A percentile compares a stretch with the other conserved stretches of the same genome.
These are phyloP conservation scores for Hirschioporus abietinus DNA, from an alignment of 768 basidiomycete genomes.

Conservation along the genomic window DNA sequence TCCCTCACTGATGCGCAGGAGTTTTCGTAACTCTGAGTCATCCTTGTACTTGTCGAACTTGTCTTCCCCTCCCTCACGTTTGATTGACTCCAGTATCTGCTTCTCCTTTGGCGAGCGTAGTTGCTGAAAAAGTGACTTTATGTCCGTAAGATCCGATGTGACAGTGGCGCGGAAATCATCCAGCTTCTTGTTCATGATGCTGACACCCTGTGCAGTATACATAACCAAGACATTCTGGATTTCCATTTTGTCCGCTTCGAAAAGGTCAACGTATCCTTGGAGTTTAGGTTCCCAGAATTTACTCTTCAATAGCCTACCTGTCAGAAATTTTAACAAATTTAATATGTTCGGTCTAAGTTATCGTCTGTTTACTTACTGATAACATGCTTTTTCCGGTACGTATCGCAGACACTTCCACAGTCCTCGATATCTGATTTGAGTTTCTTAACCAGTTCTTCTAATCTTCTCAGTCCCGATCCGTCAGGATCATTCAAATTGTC, in stretches of 20 bases:
- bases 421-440: slow-evolving; percentile 26
- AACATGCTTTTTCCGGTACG: slow-evolving; percentile 25
- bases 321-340: not conserved
- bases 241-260: slow-evolving; percentile 20
- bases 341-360: not conserved
- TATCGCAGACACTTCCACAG: slow-evolving; percentile 28
- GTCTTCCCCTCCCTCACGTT: slow-evolving; percentile 32
- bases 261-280: slow-evolving; percentile 19
- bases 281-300: slow-evolving; percentile 24
- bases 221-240: slow-evolving; percentile 25
- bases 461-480: slow-evolving; percentile 26
- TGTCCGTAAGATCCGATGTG: not conserved
- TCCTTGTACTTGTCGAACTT: slow-evolving; percentile 31
- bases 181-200: slow-evolving; percentile 16
- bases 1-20: not conserved
- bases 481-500: slow-evolving; percentile 23
- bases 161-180: slow-evolving; percentile 2
- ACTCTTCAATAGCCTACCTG: slow-evolving; percentile 24
- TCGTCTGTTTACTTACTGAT: slow-evolving; percentile 15
- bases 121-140: slow-evolving; percentile 26
- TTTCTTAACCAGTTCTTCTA: slow-evolving; percentile 25
- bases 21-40: slow-evolving; percentile 13
- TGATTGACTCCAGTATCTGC: slow-evolving; percentile 33
- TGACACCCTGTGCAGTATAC: slow-evolving; percentile 22
- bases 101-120: slow-evolving; percentile 36